Percentiles rank a stretch among this genome's conserved stretches.
Conservation (phyloP, 1,284 basidiomycete species). For the Amylostereum chailletii region DNA sequence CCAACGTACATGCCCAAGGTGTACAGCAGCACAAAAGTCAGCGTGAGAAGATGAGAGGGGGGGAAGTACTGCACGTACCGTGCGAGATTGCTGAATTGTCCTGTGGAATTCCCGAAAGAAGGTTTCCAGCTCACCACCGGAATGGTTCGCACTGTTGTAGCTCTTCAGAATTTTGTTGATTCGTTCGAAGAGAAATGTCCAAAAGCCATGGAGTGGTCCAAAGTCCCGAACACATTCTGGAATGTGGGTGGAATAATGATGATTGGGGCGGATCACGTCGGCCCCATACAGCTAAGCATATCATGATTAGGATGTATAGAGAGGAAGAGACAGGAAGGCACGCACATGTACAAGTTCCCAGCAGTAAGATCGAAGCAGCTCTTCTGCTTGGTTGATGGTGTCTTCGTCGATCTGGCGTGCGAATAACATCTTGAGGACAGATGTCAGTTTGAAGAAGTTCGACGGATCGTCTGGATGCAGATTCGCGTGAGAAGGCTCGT, state of each 20-base stretch:
- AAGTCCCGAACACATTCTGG: conserved; percentile 13
- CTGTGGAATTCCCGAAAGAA: conserved; percentile 18
- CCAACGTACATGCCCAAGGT: too few species aligned
- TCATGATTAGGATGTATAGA: conserved; percentile 7
- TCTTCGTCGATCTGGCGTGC: conserved; percentile 8
- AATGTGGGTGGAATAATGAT: conserved; percentile 14
- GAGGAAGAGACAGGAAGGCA: background rate
- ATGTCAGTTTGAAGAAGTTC: conserved; percentile 19
- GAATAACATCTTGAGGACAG: conserved; percentile 13
- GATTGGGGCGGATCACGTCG: conserved; percentile 12
- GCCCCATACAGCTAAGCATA: conserved; percentile 11
- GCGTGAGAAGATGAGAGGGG: too few species aligned
- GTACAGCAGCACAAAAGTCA: too few species aligned
- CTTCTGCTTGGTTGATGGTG: conserved; percentile 12
- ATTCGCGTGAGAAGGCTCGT: conserved; percentile 1
- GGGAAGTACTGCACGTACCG: conserved; percentile 12
- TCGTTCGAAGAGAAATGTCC: conserved; percentile 18
- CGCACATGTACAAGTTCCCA: conserved; percentile 13
- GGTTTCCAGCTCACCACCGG: conserved; percentile 14
- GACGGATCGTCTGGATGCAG: conserved; percentile 17
- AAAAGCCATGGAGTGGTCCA: conserved; percentile 19
- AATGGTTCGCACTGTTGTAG: conserved; percentile 13
- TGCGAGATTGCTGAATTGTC: conserved; percentile 12
- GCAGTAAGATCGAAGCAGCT: conserved; percentile 16
- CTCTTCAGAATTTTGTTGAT: conserved; percentile 21